These are phyloP conservation scores for Fusarium sp. DNA, from an alignment of 2,329 filamentous ascomycete genomes.

Conservation along the genomic window DNA sequence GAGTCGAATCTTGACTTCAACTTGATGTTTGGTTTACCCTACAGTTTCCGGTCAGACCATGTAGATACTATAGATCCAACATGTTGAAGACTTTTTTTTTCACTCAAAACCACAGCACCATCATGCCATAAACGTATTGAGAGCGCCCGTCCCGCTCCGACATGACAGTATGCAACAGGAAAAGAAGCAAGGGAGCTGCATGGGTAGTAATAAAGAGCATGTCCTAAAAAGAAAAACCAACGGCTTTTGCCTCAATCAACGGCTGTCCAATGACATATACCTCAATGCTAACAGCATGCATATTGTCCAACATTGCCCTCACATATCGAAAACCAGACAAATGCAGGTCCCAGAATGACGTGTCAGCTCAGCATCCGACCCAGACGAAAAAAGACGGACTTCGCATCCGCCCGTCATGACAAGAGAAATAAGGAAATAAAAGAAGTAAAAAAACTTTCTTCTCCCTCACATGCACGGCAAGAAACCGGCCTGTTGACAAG, in stretches of 20 bases:
- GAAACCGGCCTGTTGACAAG: conserved; percentile 2
- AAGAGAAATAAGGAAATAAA: conserved; percentile 4
- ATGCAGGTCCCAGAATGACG: conserved; percentile 16
- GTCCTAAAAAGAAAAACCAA: conserved; percentile 5
- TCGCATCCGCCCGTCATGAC: neutral
- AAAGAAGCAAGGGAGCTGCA: conserved; percentile 20
- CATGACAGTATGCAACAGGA: neutral
- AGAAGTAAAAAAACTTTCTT: conserved; percentile 6
- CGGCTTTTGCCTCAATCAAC: neutral
- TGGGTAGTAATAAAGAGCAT: neutral
- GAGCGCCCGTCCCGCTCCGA: neutral
- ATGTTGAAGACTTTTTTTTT: neutral
- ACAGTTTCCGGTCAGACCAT: neutral
- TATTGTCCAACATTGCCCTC: conserved; percentile 6
- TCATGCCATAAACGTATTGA: neutral
- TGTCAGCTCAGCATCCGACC: conserved; percentile 27
- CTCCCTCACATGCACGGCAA: conserved; percentile 30
- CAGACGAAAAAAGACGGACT: neutral
- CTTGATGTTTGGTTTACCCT: conserved; percentile 7
- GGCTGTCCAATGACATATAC: neutral
- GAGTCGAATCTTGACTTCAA: neutral
- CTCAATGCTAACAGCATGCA: neutral
- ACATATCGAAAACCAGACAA: conserved; percentile 5
- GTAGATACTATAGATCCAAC: neutral
- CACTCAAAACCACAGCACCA: neutral